These are phyloP conservation scores for Centaurea solstitialis DNA, from an alignment of 129 eudicot species.

Conservation along the genomic window DNA sequence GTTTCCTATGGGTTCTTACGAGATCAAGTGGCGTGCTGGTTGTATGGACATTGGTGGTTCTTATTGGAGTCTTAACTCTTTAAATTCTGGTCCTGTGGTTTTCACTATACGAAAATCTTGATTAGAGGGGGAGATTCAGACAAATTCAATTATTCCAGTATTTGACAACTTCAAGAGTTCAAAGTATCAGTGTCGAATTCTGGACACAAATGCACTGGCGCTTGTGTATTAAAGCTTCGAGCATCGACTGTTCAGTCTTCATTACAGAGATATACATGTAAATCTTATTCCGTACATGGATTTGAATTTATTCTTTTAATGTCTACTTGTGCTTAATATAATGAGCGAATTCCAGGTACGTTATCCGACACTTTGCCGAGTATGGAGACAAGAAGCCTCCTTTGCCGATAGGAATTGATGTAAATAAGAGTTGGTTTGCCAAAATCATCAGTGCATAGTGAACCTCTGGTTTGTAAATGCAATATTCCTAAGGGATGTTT, in stretches of 20 bases:
- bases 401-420: not conserved
- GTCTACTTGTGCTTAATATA: not conserved
- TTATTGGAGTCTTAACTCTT: slow-evolving; percentile 70
- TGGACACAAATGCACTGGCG: not conserved
- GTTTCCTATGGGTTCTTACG: slow-evolving; percentile 72
- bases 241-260: slow-evolving; percentile 1
- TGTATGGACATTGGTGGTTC: slow-evolving; percentile 56
- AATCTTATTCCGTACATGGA: not conserved
- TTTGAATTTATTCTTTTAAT: not conserved
- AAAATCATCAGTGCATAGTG: not conserved
- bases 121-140: slow-evolving; percentile 7
- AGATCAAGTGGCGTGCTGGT: slow-evolving; percentile 75
- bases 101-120: slow-evolving; percentile 38
- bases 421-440: not conserved
- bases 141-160: not conserved
- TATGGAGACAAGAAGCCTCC: not conserved
- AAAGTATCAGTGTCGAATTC: not conserved
- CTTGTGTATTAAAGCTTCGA: not conserved
- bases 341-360: not conserved
- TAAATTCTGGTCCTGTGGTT: slow-evolving; percentile 46
- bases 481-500: too few species aligned
- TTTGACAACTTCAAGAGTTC: not conserved
- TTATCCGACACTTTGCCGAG: not conserved
- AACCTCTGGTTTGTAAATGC: not conserved
- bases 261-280: not conserved